Evolutionary conservation across 495 filamentous ascomycete genomes (phyloP).

Genomic region (Neurospora tetrasperma): DNA sequence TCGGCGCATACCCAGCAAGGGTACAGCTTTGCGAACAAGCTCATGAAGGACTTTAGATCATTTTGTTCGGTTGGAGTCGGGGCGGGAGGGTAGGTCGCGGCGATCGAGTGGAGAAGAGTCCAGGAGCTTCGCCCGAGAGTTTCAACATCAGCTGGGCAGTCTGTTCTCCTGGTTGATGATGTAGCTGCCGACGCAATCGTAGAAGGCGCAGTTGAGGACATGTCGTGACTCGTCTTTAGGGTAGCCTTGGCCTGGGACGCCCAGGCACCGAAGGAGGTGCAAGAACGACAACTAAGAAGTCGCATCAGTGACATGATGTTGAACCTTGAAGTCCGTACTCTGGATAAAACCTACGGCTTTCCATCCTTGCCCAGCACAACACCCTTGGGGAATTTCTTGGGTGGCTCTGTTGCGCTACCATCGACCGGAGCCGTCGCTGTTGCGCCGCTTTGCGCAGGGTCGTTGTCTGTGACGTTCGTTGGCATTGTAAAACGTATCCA

Average conservation of each 20-base stretch:
- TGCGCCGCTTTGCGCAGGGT: background rate
- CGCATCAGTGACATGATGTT: constrained; percentile 9
- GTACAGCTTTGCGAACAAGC: constrained; percentile 71
- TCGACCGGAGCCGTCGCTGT: background rate
- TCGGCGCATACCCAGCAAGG: constrained; percentile 93
- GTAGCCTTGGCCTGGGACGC: constrained; percentile 54
- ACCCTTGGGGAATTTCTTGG: constrained; percentile 56
- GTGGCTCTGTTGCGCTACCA: constrained; percentile 12
- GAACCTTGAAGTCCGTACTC: background rate
- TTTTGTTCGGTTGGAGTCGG: constrained; percentile 57
- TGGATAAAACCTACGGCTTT: constrained; percentile 66
- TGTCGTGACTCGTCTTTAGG: constrained; percentile 30
- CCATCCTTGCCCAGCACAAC: constrained; percentile 84
- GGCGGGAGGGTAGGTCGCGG: constrained; percentile 67
- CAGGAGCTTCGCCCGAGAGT: constrained; percentile 74
- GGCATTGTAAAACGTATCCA: background rate
- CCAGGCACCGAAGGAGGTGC: constrained; percentile 61
- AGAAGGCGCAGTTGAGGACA: constrained; percentile 23
- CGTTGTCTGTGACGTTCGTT: background rate
- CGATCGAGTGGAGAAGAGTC: constrained; percentile 87
- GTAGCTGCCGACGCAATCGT: constrained; percentile 20
- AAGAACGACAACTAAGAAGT: constrained; percentile 67
- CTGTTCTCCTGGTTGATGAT: constrained; percentile 19
- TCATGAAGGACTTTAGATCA: constrained; percentile 70
- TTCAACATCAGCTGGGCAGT: constrained; percentile 78